phyloP scores from a whole-genome alignment of 2,329 filamentous ascomycete species.

The Plenodomus biglobosus region DNA sequence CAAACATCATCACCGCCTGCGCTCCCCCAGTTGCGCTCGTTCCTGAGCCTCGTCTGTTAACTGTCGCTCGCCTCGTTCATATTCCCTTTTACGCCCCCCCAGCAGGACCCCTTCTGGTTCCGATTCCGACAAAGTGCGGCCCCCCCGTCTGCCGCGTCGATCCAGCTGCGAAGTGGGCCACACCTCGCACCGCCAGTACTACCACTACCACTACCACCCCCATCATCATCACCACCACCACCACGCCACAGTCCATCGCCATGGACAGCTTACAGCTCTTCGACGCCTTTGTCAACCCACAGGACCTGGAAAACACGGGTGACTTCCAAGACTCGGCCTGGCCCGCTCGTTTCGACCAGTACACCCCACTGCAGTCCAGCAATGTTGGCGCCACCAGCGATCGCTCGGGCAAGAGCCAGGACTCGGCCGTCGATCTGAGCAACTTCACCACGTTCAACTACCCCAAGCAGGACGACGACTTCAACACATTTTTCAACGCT shows the following conservation, averaged over 20 bases:
- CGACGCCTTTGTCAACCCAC: conserved; percentile 22
- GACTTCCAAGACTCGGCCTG: conserved; percentile 20
- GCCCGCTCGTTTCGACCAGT: conserved; percentile 11
- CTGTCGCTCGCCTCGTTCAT: conserved; percentile 2
- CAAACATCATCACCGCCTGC: neutral
- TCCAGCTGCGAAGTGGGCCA: conserved; percentile 1
- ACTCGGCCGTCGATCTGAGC: conserved; percentile 29
- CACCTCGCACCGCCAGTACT: conserved; percentile 5
- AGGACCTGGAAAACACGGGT: conserved; percentile 15
- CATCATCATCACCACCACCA: conserved; percentile 10
- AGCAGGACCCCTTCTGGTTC: neutral
- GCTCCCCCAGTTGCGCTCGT: neutral
- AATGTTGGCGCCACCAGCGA: conserved; percentile 10
- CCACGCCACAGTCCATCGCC: conserved; percentile 7
- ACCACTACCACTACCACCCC: too few relatives aligned
- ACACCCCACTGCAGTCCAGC: conserved; percentile 6
- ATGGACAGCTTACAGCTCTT: conserved; percentile 24
- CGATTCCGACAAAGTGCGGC: neutral
- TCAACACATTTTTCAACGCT: conserved; percentile 21
- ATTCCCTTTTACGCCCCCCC: too few relatives aligned
- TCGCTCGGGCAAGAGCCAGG: conserved; percentile 21
- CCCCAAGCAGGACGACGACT: conserved; percentile 19
- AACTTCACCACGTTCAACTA: conserved; percentile 14
- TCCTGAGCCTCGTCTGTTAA: neutral
- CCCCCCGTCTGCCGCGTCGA: conserved; percentile 12